These are phyloP conservation scores for Pichia kudriavzevii DNA, from an alignment of 1,139 yeast species.

Conservation along the genomic window DNA sequence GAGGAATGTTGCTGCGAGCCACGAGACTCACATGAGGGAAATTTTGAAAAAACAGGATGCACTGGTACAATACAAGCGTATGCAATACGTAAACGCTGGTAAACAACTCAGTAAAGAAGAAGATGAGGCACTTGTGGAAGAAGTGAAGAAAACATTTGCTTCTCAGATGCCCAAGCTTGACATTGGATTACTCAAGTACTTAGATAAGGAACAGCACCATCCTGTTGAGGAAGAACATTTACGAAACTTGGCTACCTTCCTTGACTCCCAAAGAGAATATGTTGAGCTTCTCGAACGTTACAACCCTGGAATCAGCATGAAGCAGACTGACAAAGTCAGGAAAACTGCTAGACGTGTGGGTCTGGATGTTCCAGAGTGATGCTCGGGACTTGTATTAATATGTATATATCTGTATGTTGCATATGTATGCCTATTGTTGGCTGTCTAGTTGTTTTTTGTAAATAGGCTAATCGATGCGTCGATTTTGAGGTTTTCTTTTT, in stretches of 20 bases:
- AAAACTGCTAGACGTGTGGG: slow-evolving; percentile 86
- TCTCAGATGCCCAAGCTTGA: slow-evolving; percentile 24
- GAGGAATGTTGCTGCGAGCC: slow-evolving; percentile 36
- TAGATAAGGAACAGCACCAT: slow-evolving; percentile 25
- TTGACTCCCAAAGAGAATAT: slow-evolving; percentile 69
- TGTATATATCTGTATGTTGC: not conserved
- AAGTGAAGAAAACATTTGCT: slow-evolving; percentile 18
- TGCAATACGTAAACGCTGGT: slow-evolving; percentile 40
- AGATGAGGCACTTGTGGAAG: slow-evolving; percentile 21
- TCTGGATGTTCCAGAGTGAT: slow-evolving; percentile 45
- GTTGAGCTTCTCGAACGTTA: slow-evolving; percentile 75
- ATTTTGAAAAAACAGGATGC: slow-evolving; percentile 46
- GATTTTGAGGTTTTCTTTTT: too few relatives aligned
- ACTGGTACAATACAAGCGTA: slow-evolving; percentile 44
- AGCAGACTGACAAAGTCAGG: slow-evolving; percentile 69
- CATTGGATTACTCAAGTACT: slow-evolving; percentile 24
- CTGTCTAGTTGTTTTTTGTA: not conserved
- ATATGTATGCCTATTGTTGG: not conserved
- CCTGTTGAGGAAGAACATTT: slow-evolving; percentile 33
- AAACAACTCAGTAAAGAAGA: slow-evolving; percentile 27
- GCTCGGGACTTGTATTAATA: too few relatives aligned
- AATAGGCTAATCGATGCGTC: too few relatives aligned
- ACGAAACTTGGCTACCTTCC: slow-evolving; percentile 44
- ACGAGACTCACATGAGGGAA: slow-evolving; percentile 37
- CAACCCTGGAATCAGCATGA: slow-evolving; percentile 75